Evolutionary conservation across 345 rosid genomes (phyloP), one percentile per base, ranked within the genome.

Genomic region (Syzygium oleosum): DNA sequence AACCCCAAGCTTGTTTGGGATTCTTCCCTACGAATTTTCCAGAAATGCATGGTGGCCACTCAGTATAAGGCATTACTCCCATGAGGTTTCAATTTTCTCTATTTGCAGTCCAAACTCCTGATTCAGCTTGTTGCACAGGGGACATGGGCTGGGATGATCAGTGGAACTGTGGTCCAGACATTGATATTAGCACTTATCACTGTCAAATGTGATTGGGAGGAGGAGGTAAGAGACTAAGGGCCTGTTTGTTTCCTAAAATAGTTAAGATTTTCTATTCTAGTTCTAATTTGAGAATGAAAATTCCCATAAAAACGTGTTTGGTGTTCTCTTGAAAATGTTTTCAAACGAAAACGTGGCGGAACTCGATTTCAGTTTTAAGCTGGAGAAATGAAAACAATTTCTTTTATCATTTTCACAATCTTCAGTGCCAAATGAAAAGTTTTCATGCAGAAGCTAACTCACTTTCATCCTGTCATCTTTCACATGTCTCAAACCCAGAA

Each of bases 111-210:
- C 25, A 73, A 38, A 38, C 83, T 73, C 49, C 46, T 73, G 49
- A 73, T 73, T 19, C 46, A 38, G 83, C 25, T 73, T 38, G 23
- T 38, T 73, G 4, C 83, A 29, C 92, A 92, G 93, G 95, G 94
- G 78, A 85, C 93, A 61, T 94, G 93, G 94, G 90, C 83, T 58
- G 95, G 95, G 86, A 89, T 92, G 95, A 73, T 94, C 1, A 34
- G 87, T 63, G 95, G 94, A 90, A 93, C 93, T 49, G 91, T 91
- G 78, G 90, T 91, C 84, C 94, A 94, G 85, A 94, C 94, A 16
- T 86, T 90, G 85, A 87, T 90, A 68, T 90, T 93, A 63, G 52
- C 85, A 61, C 85, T 91, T 85, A 88, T 94, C 77, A 92, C 94
- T 86, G 14, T 90, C 53, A 91, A 86, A 90, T 90, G 88, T 46